Conservation (phyloP, 2,329 filamentous ascomycete species). For the Sclerotinia trifoliorum region DNA sequence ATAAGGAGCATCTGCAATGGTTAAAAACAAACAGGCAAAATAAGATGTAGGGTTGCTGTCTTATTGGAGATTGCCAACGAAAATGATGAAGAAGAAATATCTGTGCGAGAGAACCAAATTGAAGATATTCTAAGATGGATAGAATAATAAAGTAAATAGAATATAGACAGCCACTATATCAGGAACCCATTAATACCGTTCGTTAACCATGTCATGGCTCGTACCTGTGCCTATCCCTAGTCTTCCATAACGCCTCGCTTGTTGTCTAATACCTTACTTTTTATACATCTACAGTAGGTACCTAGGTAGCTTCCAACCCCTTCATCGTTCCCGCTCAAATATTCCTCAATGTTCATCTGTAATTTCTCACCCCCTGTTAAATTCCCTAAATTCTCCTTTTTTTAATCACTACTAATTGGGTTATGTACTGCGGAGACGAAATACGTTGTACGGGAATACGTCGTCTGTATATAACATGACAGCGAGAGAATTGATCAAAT, state of each 20-base stretch:
- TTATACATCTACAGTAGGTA: neutral
- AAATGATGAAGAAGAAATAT: neutral
- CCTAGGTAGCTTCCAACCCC: neutral
- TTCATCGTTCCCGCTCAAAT: conserved; percentile 2
- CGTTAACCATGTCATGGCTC: neutral
- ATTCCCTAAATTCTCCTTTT: neutral
- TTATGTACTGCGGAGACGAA: neutral
- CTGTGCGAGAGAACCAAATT: no score
- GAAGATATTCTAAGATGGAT: neutral
- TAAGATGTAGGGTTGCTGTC: neutral
- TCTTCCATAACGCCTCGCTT: neutral
- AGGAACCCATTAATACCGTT: neutral
- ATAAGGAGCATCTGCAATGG: neutral
- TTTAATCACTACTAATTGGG: neutral
- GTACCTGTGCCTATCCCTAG: conserved; percentile 15
- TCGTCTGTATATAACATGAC: neutral
- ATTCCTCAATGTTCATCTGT: neutral
- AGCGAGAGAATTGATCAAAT: neutral
- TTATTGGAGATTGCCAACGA: neutral
- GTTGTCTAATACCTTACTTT: no score
- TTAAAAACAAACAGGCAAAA: neutral
- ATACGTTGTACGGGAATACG: neutral
- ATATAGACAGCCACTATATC: no score
- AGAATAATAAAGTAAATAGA: neutral
- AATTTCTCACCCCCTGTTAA: neutral